Evolutionary conservation across 257 asterid genomes (phyloP).

Genomic region (Prunella vulgaris): DNA sequence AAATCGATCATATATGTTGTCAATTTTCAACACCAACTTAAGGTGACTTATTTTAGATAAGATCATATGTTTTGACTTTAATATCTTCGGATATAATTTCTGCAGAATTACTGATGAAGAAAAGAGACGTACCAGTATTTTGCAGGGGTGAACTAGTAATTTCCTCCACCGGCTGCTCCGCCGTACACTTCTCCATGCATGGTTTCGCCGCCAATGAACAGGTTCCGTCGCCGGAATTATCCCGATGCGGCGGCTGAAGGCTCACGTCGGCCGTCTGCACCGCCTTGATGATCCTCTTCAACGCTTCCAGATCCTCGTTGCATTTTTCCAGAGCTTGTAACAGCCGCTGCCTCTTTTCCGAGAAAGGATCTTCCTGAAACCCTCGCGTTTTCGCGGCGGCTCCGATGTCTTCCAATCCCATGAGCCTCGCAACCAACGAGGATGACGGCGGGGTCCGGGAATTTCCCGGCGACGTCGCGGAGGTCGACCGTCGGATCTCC

Average conservation of each 20-base stretch:
- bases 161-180: slow-evolving; percentile 33
- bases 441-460: slow-evolving; percentile 27
- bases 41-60: neutral
- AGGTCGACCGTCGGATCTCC: slow-evolving; percentile 43
- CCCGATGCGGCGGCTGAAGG: slow-evolving; percentile 20
- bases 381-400: slow-evolving; percentile 16
- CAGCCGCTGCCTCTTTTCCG: slow-evolving; percentile 52
- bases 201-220: slow-evolving; percentile 6
- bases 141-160: slow-evolving; percentile 32
- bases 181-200: slow-evolving; percentile 12
- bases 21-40: slow-evolving; percentile 1
- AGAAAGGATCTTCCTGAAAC: slow-evolving; percentile 20
- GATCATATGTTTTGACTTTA: neutral
- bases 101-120: neutral
- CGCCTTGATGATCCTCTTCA: slow-evolving; percentile 59
- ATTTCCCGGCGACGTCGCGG: slow-evolving; percentile 25
- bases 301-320: slow-evolving; percentile 70
- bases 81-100: neutral
- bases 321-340: slow-evolving; percentile 72
- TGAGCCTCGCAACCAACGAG: slow-evolving; percentile 59
- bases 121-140: slow-evolving; percentile 14
- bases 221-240: neutral
- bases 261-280: slow-evolving; percentile 25
- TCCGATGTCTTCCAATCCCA: slow-evolving; percentile 59
- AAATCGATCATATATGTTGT: neutral